Base-by-base conservation (phyloP, 1,139 yeast genomes). In the Hyphopichia fennica region DNA sequence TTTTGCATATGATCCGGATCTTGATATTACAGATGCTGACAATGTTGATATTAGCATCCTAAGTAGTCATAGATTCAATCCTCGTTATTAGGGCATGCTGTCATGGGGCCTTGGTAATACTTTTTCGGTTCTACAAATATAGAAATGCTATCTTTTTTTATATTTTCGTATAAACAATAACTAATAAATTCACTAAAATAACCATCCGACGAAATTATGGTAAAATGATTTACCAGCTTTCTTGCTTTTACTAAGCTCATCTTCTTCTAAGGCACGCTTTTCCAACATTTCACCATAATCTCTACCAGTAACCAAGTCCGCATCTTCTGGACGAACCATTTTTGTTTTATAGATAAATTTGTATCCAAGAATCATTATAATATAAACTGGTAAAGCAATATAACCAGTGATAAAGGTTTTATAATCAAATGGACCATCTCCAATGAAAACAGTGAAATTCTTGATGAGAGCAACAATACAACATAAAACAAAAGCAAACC, bases 291-390 rank as follows among this genome's bases (percentile, higher is more conserved):
- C 51, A 5, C 22, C 4, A 23, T 79, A 79, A 48, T 80, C 87
- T 60, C 77, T 82, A 62, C 69, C 79, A 10, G 90, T 80, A 48
- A 64, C 67, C 59, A 85, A 67, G 59, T 85, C 91, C 31, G 81
- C 84, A 50, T 84, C 87, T 34, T 63, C 65, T 16, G 87, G 74
- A 38, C 57, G 63, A 46, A 81, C 70, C 42, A 72, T 54, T 54
- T 70, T 75, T 31, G 88, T 75, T 61, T 75, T 82, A 62, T 65
- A 63, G 49, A 67, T 53, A 36, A 82, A 9, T 63, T 84, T 85
- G 71, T 82, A 83, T 8, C 85, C 88, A 46, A 76, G 55, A 50
- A 22, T 7, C 7, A 22, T 22, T 7, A 22, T 22, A 7, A 7
- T 7, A 22, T 7, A 22, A 7, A 22, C 25, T 7, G 25, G 25